Percentiles rank a stretch among this genome's conserved stretches.
Evolutionary conservation across 331 rosid genomes (phyloP).

Genomic region (Malus hybrid): DNA sequence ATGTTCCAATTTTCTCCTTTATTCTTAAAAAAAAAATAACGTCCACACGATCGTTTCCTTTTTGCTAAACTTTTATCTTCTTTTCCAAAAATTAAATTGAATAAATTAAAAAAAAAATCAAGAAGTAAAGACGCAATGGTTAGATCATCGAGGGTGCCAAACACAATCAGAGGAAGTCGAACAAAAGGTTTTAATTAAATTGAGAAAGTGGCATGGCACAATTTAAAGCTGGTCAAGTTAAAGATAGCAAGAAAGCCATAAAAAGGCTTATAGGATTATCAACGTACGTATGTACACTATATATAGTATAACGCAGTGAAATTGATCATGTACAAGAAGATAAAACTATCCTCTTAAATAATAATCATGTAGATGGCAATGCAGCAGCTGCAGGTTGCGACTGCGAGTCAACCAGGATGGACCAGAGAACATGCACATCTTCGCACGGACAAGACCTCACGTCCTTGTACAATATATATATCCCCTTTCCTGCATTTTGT

Average conservation of each 20-base stretch:
- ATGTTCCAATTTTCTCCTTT: not conserved
- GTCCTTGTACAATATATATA: constrained; percentile 62
- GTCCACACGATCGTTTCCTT: too few species aligned
- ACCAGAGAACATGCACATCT: constrained; percentile 76
- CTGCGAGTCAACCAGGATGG: constrained; percentile 45
- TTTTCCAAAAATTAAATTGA: too few species aligned
- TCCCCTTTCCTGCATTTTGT: constrained; percentile 44
- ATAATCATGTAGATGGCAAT: constrained; percentile 12
- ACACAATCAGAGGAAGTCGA: too few species aligned
- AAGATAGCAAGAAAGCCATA: not conserved
- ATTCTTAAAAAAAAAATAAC: too few species aligned
- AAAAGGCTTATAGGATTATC: not conserved
- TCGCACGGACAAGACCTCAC: constrained; percentile 69
- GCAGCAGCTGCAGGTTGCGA: constrained; percentile 23
- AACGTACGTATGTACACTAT: not conserved
- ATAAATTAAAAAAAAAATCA: too few species aligned
- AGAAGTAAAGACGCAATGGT: not conserved
- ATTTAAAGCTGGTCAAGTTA: not conserved
- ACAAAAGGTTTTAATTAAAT: not conserved
- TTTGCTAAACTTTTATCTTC: too few species aligned
- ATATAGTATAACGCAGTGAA: too few species aligned
- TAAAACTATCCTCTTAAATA: not conserved
- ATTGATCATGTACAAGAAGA: not conserved
- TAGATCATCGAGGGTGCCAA: not conserved
- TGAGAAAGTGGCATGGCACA: not conserved